Evolutionary conservation across 148 eudicot genomes (phyloP).

Genomic region (Rhododendron henanense): DNA sequence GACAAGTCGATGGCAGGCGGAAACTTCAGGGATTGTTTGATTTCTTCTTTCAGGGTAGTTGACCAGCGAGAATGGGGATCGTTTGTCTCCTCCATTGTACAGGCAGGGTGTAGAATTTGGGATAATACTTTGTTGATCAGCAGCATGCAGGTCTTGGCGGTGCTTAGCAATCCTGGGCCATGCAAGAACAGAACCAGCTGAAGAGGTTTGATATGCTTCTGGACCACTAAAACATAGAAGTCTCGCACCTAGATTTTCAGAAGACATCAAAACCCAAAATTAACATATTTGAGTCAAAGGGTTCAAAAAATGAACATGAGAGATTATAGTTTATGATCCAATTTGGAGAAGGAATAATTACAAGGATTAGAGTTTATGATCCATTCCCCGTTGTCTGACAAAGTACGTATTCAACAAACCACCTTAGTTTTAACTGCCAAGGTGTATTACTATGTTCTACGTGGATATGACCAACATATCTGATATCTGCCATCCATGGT

Average conservation of each 20-base stretch:
- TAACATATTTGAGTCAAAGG: background rate
- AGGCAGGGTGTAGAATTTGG: background rate
- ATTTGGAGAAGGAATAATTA: background rate
- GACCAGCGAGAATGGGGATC: constrained; percentile 15
- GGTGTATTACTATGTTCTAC: background rate
- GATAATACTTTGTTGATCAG: background rate
- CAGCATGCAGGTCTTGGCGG: background rate
- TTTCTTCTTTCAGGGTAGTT: constrained; percentile 13
- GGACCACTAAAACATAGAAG: constrained; percentile 24
- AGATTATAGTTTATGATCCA: background rate
- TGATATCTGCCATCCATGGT: background rate
- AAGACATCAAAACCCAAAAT: background rate
- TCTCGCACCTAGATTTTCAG: constrained; percentile 23
- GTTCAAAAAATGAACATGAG: background rate
- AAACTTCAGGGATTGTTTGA: constrained; percentile 5
- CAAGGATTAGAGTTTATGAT: background rate
- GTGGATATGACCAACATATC: background rate
- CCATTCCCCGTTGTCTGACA: background rate
- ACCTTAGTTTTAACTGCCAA: background rate
- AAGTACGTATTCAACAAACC: background rate
- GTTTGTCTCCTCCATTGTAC: constrained; percentile 16
- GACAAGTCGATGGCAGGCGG: constrained; percentile 16
- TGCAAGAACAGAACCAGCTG: background rate
- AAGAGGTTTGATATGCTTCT: constrained; percentile 7
- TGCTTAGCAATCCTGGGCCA: constrained; percentile 10